Conservation (phyloP, 176 grass and related monocot species). For the Secale cereale region DNA sequence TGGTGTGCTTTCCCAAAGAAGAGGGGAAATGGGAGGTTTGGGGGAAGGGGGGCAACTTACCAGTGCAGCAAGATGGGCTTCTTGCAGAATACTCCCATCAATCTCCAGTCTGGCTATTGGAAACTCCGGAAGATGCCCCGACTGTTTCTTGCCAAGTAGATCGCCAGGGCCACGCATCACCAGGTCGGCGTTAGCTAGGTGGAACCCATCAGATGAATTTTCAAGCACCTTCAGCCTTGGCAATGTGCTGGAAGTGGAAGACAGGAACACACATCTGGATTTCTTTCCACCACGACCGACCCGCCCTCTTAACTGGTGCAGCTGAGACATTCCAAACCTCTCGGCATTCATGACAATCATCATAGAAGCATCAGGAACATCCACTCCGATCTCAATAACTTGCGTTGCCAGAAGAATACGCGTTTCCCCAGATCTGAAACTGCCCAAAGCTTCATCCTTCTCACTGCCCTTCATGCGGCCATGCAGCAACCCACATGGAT, state of each 20-base stretch:
- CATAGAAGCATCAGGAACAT: constrained; percentile 95
- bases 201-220: constrained; percentile 82
- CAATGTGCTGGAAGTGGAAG: constrained; percentile 50
- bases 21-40: neutral
- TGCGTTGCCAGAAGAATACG: constrained; percentile 79
- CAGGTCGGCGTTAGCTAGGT: constrained; percentile 79
- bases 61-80: constrained; percentile 78
- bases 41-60: constrained; percentile 30
- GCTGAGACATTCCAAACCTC: constrained; percentile 84
- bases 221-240: constrained; percentile 75
- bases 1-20: no score
- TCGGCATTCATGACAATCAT: constrained; percentile 95
- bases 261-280: constrained; percentile 77
- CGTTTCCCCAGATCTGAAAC: constrained; percentile 76
- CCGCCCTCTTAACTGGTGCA: constrained; percentile 89
- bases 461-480: constrained; percentile 71
- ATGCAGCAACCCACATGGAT: constrained; percentile 79
- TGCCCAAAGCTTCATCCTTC: constrained; percentile 68
- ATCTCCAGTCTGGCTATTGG: constrained; percentile 92
- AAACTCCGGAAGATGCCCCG: constrained; percentile 92
- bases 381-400: constrained; percentile 89
- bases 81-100: constrained; percentile 80
- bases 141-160: constrained; percentile 92
- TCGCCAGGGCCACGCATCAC: constrained; percentile 81
- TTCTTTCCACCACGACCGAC: constrained; percentile 76